A percentile compares a stretch with the other conserved stretches of the same genome.
Conservation (phyloP, 2,329 filamentous ascomycete genomes). For the Boeremia exigua region DNA sequence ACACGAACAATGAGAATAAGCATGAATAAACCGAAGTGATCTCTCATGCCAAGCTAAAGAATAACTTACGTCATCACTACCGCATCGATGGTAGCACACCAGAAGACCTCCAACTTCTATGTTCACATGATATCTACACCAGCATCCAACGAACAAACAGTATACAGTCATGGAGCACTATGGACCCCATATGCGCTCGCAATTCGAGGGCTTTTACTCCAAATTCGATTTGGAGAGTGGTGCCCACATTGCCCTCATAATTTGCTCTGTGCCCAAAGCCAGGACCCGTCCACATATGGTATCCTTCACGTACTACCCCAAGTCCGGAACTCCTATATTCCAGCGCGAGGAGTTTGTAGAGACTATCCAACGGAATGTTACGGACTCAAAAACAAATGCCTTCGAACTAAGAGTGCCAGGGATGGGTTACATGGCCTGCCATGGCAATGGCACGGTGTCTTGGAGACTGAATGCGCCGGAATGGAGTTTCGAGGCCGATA, state of each 20-base stretch:
- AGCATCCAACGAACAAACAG: not conserved
- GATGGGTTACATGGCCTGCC: constrained; percentile 49
- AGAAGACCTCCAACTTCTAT: not conserved
- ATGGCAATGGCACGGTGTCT: constrained; percentile 45
- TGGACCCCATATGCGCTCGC: constrained; percentile 50
- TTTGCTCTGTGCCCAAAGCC: constrained; percentile 55
- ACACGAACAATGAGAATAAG: not conserved
- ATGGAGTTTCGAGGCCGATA: constrained; percentile 51
- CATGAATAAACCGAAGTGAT: not conserved
- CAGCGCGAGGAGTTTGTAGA: constrained; percentile 54
- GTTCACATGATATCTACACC: not conserved
- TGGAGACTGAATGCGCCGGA: constrained; percentile 42
- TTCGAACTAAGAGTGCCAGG: constrained; percentile 52
- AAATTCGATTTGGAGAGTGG: constrained; percentile 57
- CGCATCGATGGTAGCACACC: not conserved
- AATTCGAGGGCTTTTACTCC: constrained; percentile 60
- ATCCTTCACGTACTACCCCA: constrained; percentile 58
- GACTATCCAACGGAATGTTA: constrained; percentile 45
- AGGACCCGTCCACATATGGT: constrained; percentile 51
- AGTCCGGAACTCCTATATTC: constrained; percentile 40
- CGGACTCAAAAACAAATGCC: constrained; percentile 36
- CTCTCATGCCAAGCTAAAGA: constrained; percentile 16
- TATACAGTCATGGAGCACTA: constrained; percentile 49
- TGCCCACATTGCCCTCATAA: constrained; percentile 54
- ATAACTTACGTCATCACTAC: constrained; percentile 30